Evolutionary conservation across 2,329 filamentous ascomycete genomes (phyloP).

Genomic region (Penicillium glabrum): DNA sequence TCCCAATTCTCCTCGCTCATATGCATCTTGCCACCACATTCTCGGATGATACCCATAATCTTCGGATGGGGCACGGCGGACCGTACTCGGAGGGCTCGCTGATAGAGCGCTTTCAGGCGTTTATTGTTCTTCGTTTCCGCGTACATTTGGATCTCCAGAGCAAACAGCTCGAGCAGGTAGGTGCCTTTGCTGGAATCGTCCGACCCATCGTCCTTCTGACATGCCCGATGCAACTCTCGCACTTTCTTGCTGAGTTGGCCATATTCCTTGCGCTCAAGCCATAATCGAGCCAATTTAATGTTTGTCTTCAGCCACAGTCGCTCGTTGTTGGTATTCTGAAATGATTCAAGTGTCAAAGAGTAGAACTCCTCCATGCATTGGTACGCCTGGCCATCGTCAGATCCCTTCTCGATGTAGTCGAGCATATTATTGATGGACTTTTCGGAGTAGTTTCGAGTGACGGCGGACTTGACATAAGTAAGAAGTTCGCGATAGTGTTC

Average conservation of each 20-base stretch:
- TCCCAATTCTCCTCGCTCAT: conserved; percentile 99
- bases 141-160: conserved; percentile 98
- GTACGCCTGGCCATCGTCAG: conserved; percentile 68
- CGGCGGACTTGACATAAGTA: conserved; percentile 94
- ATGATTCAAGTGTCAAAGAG: conserved; percentile 86
- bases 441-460: conserved; percentile 97
- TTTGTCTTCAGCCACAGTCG: conserved; percentile 97
- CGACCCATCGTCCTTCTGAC: conserved; percentile 79
- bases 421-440: conserved; percentile 99
- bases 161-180: conserved; percentile 92
- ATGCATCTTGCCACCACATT: conserved; percentile 99
- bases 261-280: conserved; percentile 90
- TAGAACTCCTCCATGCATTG: conserved; percentile 94
- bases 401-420: conserved; percentile 94
- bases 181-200: conserved; percentile 90
- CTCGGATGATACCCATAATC: conserved; percentile 98
- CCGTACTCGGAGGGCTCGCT: conserved; percentile 84
- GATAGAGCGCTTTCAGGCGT: conserved; percentile 88
- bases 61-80: conserved; percentile 98
- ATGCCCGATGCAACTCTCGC: conserved; percentile 82
- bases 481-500: conserved; percentile 93
- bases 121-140: conserved; percentile 97
- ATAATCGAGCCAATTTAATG: conserved; percentile 89
- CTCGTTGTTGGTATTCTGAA: conserved; percentile 97
- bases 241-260: conserved; percentile 76